These are phyloP conservation scores for Naegleria lovaniensis DNA, from an alignment of 208 protist species.

Conservation along the genomic window DNA sequence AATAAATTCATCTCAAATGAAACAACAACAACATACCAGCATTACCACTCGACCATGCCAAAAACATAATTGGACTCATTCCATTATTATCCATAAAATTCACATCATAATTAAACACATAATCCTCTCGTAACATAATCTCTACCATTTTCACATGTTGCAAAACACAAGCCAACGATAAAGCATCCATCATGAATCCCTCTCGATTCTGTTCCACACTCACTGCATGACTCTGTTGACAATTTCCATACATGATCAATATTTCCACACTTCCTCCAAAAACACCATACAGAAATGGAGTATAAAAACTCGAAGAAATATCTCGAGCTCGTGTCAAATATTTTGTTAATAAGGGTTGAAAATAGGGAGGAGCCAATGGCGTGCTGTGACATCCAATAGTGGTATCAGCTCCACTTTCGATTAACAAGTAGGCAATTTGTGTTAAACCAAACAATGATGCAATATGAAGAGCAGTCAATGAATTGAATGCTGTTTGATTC, in stretches of 20 bases:
- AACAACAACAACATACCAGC: background rate
- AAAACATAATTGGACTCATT: background rate
- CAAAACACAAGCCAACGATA: background rate
- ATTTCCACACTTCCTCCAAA: background rate
- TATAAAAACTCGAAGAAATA: too few species aligned
- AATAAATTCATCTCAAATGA: background rate
- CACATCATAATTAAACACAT: background rate
- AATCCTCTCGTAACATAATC: background rate
- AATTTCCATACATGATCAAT: background rate
- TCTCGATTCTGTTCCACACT: background rate
- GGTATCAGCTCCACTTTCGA: background rate
- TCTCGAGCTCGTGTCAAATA: background rate
- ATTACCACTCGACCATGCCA: background rate
- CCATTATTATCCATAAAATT: background rate
- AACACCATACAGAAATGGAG: background rate
- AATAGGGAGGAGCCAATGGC: background rate
- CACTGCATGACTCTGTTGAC: background rate
- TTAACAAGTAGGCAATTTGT: background rate
- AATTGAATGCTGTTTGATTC: background rate
- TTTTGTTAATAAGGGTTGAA: background rate
- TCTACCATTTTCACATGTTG: background rate
- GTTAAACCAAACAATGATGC: constrained; percentile 5
- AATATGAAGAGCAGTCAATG: background rate
- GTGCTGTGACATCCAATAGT: too few species aligned
- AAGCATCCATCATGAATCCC: background rate